Evolutionary conservation across 768 basidiomycete species (phyloP), one percentile per base, ranked within the genome.

Genomic region (Leucosporidium scottii): DNA sequence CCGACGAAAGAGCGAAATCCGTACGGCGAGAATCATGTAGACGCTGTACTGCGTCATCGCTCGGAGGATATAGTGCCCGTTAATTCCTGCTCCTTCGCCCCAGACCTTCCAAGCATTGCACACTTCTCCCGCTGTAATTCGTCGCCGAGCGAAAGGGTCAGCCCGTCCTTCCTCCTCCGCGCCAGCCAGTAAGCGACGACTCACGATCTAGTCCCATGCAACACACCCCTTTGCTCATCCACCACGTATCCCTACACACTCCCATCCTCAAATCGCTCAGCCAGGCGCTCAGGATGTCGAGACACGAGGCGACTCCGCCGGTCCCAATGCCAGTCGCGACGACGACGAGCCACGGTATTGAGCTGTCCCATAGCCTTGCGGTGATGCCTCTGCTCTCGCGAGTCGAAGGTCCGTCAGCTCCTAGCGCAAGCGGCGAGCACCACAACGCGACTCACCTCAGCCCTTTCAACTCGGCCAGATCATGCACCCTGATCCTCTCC

Each of bases 201-300:
- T 56, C 23, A 74, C 74, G 59, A 54, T 74, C 74, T 27, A 75
- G 21, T 6, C 73, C 74, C 10, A 69, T 64, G 47, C 74, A 75
- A 54, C 74, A 75, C 7, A 69, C 28, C 9, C 61, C 64, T 21
- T 69, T 36, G 57, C 71, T 71, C 66, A 75, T 70, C 68, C 72
- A 73, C 70, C 74, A 74, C 49, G 65, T 71, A n/a, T 72, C 73
- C 27, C 65, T 59, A 53, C 74, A 75, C 4, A 69, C 62, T 9
- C 74, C 74, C 7, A 64, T 48, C 25, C 74, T 17, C 2, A 75
- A 34, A 54, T 75, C 74, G 36, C 67, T 69, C 62, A 75, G 49
- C 74, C 74, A 75, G 13, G 64, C 64, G 15, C 64, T 69, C 7
- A 75, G 59, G 27, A 75, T 62, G 34, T 74, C 74, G 21, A 75